phyloP scores from a whole-genome alignment of 148 eudicot genomes.

The Salicornia ramosissima region DNA sequence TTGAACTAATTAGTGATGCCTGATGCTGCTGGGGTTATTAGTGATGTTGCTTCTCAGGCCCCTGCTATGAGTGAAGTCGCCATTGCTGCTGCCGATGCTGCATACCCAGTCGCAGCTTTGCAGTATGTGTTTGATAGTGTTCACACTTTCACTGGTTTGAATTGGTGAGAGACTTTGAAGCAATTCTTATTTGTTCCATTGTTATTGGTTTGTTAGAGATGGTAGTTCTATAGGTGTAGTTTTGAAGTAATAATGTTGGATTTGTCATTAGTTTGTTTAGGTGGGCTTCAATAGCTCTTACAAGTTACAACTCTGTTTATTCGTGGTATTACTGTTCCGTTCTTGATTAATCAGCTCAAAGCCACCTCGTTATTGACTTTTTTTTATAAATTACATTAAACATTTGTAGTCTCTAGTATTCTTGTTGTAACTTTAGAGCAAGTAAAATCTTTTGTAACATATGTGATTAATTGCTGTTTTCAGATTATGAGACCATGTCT shows the following conservation, averaged over 20 bases:
- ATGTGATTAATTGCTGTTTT: slow-evolving; percentile 17
- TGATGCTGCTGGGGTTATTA: slow-evolving; percentile 43
- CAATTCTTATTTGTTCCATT: neutral
- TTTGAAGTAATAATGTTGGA: slow-evolving; percentile 4
- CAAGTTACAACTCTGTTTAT: slow-evolving; percentile 83
- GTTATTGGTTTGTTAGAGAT: slow-evolving; percentile 12
- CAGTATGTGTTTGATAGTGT: slow-evolving; percentile 70
- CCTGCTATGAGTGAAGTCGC: slow-evolving; percentile 72
- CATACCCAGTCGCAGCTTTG: slow-evolving; percentile 65
- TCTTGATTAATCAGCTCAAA: slow-evolving; percentile 73
- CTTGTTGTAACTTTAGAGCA: neutral
- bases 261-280: too few relatives aligned
- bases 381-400: neutral
- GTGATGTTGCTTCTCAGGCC: slow-evolving; percentile 42
- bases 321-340: slow-evolving; percentile 58
- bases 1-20: slow-evolving; percentile 43
- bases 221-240: slow-evolving; percentile 7
- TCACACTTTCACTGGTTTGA: slow-evolving; percentile 57
- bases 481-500: slow-evolving; percentile 80
- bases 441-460: neutral
- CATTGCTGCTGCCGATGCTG: slow-evolving; percentile 83
- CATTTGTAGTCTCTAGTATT: neutral
- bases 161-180: slow-evolving; percentile 47
- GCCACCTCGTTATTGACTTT: slow-evolving; percentile 55
- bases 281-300: slow-evolving; percentile 77